Base-by-base conservation (phyloP, 2,329 filamentous ascomycete genomes). In the Scleromitrula shiraiana region DNA sequence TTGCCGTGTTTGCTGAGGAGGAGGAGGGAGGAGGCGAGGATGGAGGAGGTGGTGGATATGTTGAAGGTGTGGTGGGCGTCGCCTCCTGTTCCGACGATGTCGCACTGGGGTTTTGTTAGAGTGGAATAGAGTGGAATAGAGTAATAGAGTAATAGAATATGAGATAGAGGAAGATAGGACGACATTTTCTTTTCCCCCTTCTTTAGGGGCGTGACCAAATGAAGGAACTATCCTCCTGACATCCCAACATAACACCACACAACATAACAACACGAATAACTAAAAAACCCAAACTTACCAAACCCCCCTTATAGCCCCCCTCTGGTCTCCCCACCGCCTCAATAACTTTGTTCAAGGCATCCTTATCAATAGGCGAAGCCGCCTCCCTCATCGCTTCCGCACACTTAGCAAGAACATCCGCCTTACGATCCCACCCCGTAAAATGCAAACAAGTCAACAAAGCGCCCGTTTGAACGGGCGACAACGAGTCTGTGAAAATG, bases 31-130 rank as follows among this genome's bases (percentile, higher is more conserved):
- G 89, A 94, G 39, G 88, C 88, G 41, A 98, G 73, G 62, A 98
- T 96, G 15, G 89, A 95, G 2, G 93, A 81, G 6, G 93, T 95
- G 4, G 93, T 98, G 59, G 85, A 93, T 65, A 98, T 91, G 67
- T 98, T 98, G 80, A 95, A 98, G 27, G 93, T 98, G 67, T 95
- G 88, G 74, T 97, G 90, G 17, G 85, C 84, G 70, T 98, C 93
- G 62, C 93, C 93, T 56, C 93, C 93, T 7, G 93, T 98, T 58
- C 93, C 93, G 50, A 98, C 93, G 65, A 98, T 97, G 67, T 98
- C 93, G 65, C 90, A 82, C 72, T 80, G 46, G 42, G 10, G 37
- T 41, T n/a, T n/a, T n/a, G n/a, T n/a, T n/a, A n/a, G n/a, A n/a
- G n/a, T n/a, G n/a, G n/a, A n/a, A n/a, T n/a, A n/a, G n/a, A n/a